Percentiles rank a stretch among this genome's conserved stretches.
phyloP scores from a whole-genome alignment of 805 yeast species.

The Martiniozyma abietophila region DNA sequence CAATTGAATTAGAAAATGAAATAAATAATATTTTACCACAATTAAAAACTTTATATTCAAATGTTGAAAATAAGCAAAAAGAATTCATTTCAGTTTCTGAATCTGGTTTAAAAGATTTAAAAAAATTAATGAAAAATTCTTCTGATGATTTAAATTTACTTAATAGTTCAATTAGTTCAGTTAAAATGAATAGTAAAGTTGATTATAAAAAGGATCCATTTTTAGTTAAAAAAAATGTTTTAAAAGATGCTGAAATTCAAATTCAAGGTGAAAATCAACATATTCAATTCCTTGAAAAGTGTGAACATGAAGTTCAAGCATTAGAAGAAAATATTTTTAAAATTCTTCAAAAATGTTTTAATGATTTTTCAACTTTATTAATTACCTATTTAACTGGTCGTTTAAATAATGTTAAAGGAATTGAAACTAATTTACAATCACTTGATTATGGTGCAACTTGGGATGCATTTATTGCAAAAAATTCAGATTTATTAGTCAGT shows the following conservation, averaged over 20 bases:
- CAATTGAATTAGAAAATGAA: slow-evolving; percentile 31
- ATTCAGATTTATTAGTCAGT: slow-evolving; percentile 27
- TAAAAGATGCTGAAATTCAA: slow-evolving; percentile 32
- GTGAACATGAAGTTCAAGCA: slow-evolving; percentile 32
- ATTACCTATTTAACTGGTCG: slow-evolving; percentile 24
- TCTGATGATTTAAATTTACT: slow-evolving; percentile 22
- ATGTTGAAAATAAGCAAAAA: slow-evolving; percentile 35
- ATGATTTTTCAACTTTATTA: slow-evolving; percentile 22
- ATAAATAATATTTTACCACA: slow-evolving; percentile 33
- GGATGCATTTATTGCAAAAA: slow-evolving; percentile 29
- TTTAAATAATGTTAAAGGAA: slow-evolving; percentile 22
- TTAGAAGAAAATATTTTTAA: slow-evolving; percentile 36
- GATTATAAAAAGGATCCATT: slow-evolving; percentile 40
- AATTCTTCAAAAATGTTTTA: slow-evolving; percentile 31
- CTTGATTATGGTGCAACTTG: slow-evolving; percentile 37
- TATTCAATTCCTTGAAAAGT: slow-evolving; percentile 33
- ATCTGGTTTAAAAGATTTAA: slow-evolving; percentile 32
- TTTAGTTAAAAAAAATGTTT: slow-evolving; percentile 30
- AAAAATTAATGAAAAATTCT: slow-evolving; percentile 26
- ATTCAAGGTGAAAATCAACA: slow-evolving; percentile 37
- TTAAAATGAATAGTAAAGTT: slow-evolving; percentile 13
- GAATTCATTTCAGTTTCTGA: slow-evolving; percentile 27
- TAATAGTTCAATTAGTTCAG: slow-evolving; percentile 16
- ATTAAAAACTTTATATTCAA: slow-evolving; percentile 31
- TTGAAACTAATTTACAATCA: slow-evolving; percentile 24